Evolutionary conservation across 768 basidiomycete genomes (phyloP), one percentile per base, ranked within the genome.

Genomic region (Cystobasidium onofrii): DNA sequence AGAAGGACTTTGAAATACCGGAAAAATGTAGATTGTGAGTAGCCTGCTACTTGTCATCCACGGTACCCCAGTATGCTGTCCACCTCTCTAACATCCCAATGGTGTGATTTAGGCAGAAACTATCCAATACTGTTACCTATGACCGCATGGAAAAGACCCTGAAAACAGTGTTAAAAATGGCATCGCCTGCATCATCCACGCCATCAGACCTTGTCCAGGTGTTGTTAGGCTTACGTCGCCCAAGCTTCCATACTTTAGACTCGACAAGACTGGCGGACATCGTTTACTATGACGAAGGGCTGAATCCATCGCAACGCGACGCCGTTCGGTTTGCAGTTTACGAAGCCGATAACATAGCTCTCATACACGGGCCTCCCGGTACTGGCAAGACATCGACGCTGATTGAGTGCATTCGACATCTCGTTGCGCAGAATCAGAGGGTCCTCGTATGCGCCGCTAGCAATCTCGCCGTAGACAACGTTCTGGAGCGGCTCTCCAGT

Each of bases 321-420:
- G 95, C 94, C 0, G 87, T 98, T 36, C 83, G 81, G 64, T 93
- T 96, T 78, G 88, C 89, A n/a, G 81, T 99, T 4, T 12, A 20
- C 0, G 86, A 86, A 75, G 87, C 90, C 0, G 84, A 86, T 3
- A 89, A 95, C 80, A 86, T 97, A 0, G 91, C 91, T 0, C 91
- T 92, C 77, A 92, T 99, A 29, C 94, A 98, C 78, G 96, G 96
- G 0, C 96, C 96, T n/a, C 96, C 96, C 74, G 95, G 95, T 0
- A 95, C 93, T 1, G 95, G 95, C 7, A 98, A 98, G 83, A 99
- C 95, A 0, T 90, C 92, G 76, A 96, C 95, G 0, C 84, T 99
- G 20, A 89, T 97, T 39, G 95, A 99, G 81, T 86, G 96, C 64
- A 90, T 97, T 73, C 87, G 90, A 33, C 94, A 97, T 78, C 82